Evolutionary conservation across 2,329 filamentous ascomycete species (phyloP), one percentile per base, ranked within the genome.

Genomic region (Beauveria caledonica): DNA sequence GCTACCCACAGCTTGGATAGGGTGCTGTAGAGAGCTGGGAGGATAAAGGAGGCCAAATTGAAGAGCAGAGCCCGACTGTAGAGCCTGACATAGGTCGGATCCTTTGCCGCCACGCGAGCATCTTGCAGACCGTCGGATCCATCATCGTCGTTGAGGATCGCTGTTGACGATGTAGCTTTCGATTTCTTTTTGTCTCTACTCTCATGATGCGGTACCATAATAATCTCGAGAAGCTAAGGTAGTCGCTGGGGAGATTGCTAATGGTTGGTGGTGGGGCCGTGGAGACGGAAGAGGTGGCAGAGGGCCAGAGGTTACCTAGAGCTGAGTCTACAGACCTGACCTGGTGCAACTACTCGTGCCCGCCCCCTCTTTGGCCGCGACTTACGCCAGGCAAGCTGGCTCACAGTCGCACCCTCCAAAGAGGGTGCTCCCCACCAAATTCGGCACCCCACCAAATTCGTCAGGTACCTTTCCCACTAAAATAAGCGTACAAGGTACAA

Each of bases 1-100:
- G 86, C 85, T 2, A 90, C 80, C 87, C 86, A 90, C 19, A 89
- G 76, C 67, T 90, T 90, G 53, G 81, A 81, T 0, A 90, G 77
- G 0, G 87, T 90, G 39, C 73, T 71, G 66, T 90, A 89, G 0
- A 90, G 74, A 0, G 86, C 86, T 1, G 86, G 87, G 0, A 90
- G 78, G 2, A 84, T 68, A 68, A 89, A 88, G 1, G 86, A 77
- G 51, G 70, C 76, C 10, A 85, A 60, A 66, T 90, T 90, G 74
- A 88, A 86, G 15, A 81, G 58, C 0, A 89, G 72, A 0, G 84
- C 81, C 0, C 84, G 85, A 0, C 67, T 62, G 42, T 21, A 51
- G 23, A 36, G 13, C 10, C 13, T 21, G 36, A 17, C 15, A 48
- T 62, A 64, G 3, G 68, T 63, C 21, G 69, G 68, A 48, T 55